Base-by-base conservation (phyloP, 2,329 filamentous ascomycete species). In the Pseudogymnoascus sp. region DNA sequence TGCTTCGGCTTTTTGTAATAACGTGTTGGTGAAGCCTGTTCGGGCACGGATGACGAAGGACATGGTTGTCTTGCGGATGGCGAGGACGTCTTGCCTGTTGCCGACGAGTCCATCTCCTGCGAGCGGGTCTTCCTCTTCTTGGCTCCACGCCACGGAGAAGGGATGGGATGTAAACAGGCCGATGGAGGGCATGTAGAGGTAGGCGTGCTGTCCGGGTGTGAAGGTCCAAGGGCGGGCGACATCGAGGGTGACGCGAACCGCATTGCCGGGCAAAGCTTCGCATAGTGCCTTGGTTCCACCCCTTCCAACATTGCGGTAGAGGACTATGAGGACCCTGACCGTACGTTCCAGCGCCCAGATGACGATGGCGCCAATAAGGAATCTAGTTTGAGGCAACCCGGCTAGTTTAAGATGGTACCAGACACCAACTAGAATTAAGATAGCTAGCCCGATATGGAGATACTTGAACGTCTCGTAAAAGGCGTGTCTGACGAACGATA, bases 401-500 rank as follows among this genome's bases (percentile, higher is more conserved):
- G 81, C 77, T 49, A 88, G 74, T 65, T 85, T 68, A 23, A 87
- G 74, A 68, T 88, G 89, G 67, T 88, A 84, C 82, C 85, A 92
- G 5, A 91, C 74, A 9, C 83, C 87, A 41, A 82, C 80, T 62
- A 90, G 75, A 6, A 83, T 77, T 14, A 84, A 71, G 16, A 83
- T 79, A 35, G 85, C 88, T 23, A 85, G 79, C 3, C 79, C 69
- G 63, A 91, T 89, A 75, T 93, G 89, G 35, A 89, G 71, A 62
- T 89, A 77, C 73, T 92, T 84, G 80, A 92, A 92, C 1, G 81
- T 83, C 74, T 92, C 89, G 73, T 92, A 92, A 71, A 88, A 91
- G 14, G 89, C 89, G 71, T 92, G 89, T 62, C 90, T 83, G 28
- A 91, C 75, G 60, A 87, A 80, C 55, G 88, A 90, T 49, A 84